Conservation (phyloP, 306 rosid species). For the Vigna angularis region DNA sequence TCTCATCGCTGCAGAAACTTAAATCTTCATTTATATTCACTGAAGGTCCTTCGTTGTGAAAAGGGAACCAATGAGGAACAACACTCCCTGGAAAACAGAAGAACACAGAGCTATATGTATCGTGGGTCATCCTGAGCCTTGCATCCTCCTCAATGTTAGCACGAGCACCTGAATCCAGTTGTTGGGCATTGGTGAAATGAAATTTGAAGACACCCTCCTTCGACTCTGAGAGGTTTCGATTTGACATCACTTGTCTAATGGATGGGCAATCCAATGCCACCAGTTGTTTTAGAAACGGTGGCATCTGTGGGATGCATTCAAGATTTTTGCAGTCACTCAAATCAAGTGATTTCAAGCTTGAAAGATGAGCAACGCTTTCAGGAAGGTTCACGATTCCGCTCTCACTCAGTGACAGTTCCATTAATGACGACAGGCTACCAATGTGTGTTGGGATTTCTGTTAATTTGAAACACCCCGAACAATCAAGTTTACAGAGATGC, state of each 20-base stretch:
- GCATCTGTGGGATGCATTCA: conserved; percentile 39
- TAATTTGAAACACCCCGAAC: neutral
- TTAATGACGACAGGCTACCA: conserved; percentile 11
- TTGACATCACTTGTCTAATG: conserved; percentile 24
- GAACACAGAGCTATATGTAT: conserved; percentile 22
- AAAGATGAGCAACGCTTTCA: conserved; percentile 31
- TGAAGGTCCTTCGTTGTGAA: neutral
- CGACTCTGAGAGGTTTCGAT: neutral
- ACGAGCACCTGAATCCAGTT: conserved; percentile 26
- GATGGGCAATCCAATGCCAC: conserved; percentile 41
- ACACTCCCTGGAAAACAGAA: conserved; percentile 45
- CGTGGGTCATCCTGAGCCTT: conserved; percentile 3
- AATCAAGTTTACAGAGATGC: no score
- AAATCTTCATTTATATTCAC: neutral
- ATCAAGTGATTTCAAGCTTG: conserved; percentile 45
- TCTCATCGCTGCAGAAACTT: no score
- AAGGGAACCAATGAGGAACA: conserved; percentile 43
- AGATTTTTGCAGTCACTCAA: conserved; percentile 41
- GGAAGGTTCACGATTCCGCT: conserved; percentile 37
- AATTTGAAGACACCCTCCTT: conserved; percentile 22
- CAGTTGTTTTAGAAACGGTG: conserved; percentile 31
- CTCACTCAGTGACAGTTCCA: conserved; percentile 16
- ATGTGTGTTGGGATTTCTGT: conserved; percentile 34
- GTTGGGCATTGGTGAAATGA: conserved; percentile 42
- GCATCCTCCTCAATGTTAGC: conserved; percentile 24